phyloP scores from a whole-genome alignment of 495 filamentous ascomycete genomes.

The Penicillium paradoxum region DNA sequence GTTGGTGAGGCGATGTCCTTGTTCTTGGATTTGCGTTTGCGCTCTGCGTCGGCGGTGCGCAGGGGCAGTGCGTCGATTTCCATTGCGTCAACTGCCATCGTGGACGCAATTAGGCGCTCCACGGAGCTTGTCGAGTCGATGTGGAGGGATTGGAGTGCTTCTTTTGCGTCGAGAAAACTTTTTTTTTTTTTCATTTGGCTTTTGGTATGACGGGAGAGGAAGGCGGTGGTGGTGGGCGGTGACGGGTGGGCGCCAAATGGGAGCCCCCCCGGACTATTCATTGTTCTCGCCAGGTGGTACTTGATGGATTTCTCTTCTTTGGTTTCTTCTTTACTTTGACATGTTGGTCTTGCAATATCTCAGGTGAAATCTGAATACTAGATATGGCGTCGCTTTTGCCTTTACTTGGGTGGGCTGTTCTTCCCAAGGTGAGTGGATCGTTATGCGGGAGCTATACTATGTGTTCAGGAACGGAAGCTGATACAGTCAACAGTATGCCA shows the following conservation, averaged over 20 bases:
- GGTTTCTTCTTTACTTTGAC: background rate
- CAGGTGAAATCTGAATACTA: slow-evolving; percentile 8
- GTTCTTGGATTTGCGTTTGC: slow-evolving; percentile 52
- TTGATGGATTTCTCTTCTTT: background rate
- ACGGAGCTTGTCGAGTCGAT: slow-evolving; percentile 16
- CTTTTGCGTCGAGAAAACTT: slow-evolving; percentile 24
- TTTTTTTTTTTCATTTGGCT: slow-evolving; percentile 36
- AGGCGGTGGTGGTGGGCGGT: slow-evolving; percentile 37
- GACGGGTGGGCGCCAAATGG: slow-evolving; percentile 8
- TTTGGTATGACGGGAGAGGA: slow-evolving; percentile 17
- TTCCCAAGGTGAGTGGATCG: slow-evolving; percentile 59
- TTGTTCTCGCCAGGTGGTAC: background rate
- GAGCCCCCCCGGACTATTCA: slow-evolving; percentile 6
- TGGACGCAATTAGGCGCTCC: slow-evolving; percentile 24
- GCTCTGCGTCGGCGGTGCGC: slow-evolving; percentile 21
- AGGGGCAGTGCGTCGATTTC: slow-evolving; percentile 32
- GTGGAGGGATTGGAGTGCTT: slow-evolving; percentile 11
- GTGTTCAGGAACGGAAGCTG: background rate
- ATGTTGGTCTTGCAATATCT: background rate
- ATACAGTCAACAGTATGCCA: slow-evolving; percentile 55
- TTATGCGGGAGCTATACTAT: background rate
- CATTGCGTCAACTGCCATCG: slow-evolving; percentile 43
- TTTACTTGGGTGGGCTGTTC: slow-evolving; percentile 72
- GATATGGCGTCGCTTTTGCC: slow-evolving; percentile 55
- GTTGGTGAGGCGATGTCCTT: slow-evolving; percentile 38